Evolutionary conservation across 2,329 filamentous ascomycete genomes (phyloP).

Genomic region (Helotiales sp.): DNA sequence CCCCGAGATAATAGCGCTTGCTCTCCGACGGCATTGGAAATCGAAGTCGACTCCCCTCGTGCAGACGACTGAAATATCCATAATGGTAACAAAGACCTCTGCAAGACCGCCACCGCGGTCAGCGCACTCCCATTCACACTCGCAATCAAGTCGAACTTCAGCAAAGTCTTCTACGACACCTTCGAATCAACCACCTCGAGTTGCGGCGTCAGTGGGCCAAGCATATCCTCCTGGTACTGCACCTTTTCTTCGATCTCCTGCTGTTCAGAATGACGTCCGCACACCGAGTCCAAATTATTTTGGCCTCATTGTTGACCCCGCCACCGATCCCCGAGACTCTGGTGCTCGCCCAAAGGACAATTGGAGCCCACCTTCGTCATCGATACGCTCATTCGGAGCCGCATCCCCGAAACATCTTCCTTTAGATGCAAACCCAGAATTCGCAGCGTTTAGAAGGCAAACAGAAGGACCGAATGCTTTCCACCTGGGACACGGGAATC

Average conservation of each 20-base stretch:
- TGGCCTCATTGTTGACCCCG: constrained; percentile 70
- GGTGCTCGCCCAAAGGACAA: constrained; percentile 66
- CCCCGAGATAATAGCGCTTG: constrained; percentile 13
- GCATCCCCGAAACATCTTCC: constrained; percentile 72
- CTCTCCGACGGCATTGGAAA: neutral
- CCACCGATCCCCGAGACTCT: constrained; percentile 66
- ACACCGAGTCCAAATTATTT: constrained; percentile 85
- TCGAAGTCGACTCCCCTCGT: neutral
- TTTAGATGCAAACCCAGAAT: constrained; percentile 79
- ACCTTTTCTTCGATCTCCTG: constrained; percentile 37
- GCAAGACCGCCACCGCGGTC: constrained; percentile 40
- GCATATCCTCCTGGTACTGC: constrained; percentile 31
- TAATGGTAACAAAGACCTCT: constrained; percentile 40
- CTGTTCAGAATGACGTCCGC: constrained; percentile 40
- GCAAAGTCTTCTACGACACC: constrained; percentile 34
- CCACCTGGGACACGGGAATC: constrained; percentile 49
- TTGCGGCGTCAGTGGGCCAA: constrained; percentile 39
- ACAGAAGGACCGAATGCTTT: constrained; percentile 67
- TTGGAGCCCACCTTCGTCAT: constrained; percentile 75
- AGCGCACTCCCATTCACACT: constrained; percentile 38
- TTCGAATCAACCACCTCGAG: constrained; percentile 28
- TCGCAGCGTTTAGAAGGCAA: constrained; percentile 77
- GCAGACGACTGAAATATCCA: constrained; percentile 39
- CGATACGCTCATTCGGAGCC: constrained; percentile 71
- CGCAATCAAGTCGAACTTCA: constrained; percentile 32